Conservation (phyloP, 768 basidiomycete species). For the Pleurotus citrinopileatus region DNA sequence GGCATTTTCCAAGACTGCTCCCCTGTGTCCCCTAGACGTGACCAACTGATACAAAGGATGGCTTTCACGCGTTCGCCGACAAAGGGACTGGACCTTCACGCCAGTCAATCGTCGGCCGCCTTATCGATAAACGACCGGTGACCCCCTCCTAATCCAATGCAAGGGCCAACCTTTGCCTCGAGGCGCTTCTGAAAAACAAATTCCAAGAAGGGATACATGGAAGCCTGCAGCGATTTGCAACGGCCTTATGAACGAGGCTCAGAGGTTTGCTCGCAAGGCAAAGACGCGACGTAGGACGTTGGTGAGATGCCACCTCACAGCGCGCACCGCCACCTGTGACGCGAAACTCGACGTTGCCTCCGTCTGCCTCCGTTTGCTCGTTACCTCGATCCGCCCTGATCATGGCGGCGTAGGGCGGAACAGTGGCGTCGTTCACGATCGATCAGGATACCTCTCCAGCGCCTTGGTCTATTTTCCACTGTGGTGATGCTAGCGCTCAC, state of each 20-base stretch:
- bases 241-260: no score
- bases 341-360: not conserved
- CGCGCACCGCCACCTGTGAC: constrained; percentile 3
- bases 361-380: constrained; percentile 2
- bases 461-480: not conserved
- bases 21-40: no score
- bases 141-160: not conserved
- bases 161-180: not conserved
- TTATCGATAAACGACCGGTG: no score
- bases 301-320: not conserved
- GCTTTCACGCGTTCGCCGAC: no score
- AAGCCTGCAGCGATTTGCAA: not conserved
- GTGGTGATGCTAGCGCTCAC: not conserved
- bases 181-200: not conserved
- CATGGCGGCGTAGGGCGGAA: not conserved
- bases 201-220: not conserved
- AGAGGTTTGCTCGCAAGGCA: no score
- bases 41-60: no score
- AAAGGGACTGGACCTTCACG: no score
- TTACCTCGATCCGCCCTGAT: not conserved
- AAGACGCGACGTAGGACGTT: no score
- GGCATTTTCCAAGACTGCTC: no score
- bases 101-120: no score
- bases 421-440: not conserved
- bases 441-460: not conserved